Conservation (phyloP, 495 filamentous ascomycete species). For the Daldinia vernicosa region DNA sequence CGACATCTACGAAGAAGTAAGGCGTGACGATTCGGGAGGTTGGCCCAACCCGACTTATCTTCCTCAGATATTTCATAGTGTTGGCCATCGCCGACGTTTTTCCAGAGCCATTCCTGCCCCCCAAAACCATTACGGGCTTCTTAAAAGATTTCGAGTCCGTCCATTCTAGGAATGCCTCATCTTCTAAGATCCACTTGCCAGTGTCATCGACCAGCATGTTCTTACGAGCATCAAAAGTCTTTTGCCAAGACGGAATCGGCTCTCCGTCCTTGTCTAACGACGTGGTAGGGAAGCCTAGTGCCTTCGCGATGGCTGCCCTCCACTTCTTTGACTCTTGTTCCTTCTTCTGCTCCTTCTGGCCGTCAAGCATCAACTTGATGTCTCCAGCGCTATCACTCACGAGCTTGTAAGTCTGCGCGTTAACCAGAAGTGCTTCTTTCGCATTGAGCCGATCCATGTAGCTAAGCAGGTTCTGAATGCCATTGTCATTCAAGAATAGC, state of each 20-base stretch:
- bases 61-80: conserved; percentile 47
- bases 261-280: conserved; percentile 48
- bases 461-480: conserved; percentile 48
- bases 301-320: conserved; percentile 45
- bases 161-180: conserved; percentile 46
- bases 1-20: conserved; percentile 54
- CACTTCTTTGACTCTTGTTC: conserved; percentile 50
- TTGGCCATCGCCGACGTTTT: conserved; percentile 53
- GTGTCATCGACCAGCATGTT: conserved; percentile 48
- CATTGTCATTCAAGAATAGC: conserved; percentile 52
- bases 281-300: conserved; percentile 48
- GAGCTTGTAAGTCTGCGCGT: conserved; percentile 51
- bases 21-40: conserved; percentile 45
- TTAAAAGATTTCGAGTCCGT: conserved; percentile 32
- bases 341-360: conserved; percentile 47
- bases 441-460: conserved; percentile 52
- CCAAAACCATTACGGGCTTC: conserved; percentile 44
- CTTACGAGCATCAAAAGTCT: conserved; percentile 47
- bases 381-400: conserved; percentile 49
- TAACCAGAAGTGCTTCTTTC: conserved; percentile 50
- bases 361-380: conserved; percentile 47
- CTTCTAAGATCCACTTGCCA: conserved; percentile 47
- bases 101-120: conserved; percentile 49
- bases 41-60: conserved; percentile 43
- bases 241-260: conserved; percentile 51